Percentiles rank a stretch among this genome's conserved stretches.
Evolutionary conservation across 1,284 basidiomycete genomes (phyloP).

Genomic region (Microbotryomycetes sp.): DNA sequence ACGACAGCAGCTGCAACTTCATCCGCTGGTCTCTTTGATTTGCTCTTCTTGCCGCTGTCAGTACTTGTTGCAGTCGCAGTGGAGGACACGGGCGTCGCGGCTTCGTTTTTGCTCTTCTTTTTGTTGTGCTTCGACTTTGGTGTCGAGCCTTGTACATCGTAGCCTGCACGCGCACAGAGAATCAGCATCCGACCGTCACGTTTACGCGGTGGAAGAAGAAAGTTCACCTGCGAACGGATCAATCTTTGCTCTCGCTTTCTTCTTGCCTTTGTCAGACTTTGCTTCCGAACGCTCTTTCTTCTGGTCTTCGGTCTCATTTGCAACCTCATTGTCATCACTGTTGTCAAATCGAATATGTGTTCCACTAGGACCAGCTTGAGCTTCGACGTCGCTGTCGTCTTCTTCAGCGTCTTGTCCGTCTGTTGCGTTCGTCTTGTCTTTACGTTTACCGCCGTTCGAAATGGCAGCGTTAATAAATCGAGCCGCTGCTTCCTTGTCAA

Average conservation of each 20-base stretch:
- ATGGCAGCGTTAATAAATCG: constrained; percentile 80
- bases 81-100: too few species aligned
- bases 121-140: not conserved
- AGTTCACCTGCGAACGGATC: constrained; percentile 15
- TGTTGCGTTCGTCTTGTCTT: not conserved
- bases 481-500: constrained; percentile 68
- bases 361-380: constrained; percentile 6
- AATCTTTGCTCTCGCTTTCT: not conserved
- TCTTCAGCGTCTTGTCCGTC: not conserved
- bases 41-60: not conserved
- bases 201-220: too few species aligned
- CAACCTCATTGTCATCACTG: constrained; percentile 5
- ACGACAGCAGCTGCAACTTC: not conserved
- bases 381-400: not conserved
- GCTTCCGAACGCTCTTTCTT: not conserved
- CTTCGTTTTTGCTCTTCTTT: not conserved
- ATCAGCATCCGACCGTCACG: too few species aligned
- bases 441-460: constrained; percentile 11
- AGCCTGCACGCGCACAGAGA: too few species aligned
- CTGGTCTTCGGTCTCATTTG: not conserved
- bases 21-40: not conserved
- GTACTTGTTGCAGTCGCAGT: too few species aligned
- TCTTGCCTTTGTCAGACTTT: not conserved
- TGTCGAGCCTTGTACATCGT: not conserved
- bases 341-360: constrained; percentile 8